Evolutionary conservation across 2,329 filamentous ascomycete species (phyloP).

Genomic region (Sporothrix inflata): DNA sequence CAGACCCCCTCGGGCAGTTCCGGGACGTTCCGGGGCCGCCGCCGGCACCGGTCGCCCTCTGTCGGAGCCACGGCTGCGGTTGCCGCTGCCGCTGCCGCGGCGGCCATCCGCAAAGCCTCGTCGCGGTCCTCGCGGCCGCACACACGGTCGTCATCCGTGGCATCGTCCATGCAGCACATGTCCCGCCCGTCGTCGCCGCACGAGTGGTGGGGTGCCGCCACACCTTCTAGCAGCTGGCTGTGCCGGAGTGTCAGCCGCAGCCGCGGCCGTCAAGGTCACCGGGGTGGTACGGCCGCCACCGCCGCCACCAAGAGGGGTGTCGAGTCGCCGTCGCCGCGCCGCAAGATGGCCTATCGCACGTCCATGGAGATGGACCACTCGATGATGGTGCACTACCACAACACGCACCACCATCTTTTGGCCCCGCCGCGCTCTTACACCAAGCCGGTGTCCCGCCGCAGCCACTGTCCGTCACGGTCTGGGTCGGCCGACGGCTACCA

Average conservation of each 20-base stretch:
- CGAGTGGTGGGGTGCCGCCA: background rate
- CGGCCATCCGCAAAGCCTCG: conserved; percentile 19
- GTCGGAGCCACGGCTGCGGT: conserved; percentile 32
- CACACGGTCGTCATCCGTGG: conserved; percentile 17
- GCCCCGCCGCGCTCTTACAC: background rate
- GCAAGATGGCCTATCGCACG: conserved; percentile 9
- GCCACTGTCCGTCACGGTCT: conserved; percentile 23
- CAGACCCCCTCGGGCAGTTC: conserved; percentile 42
- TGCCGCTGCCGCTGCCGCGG: conserved; percentile 22
- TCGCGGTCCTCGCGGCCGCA: conserved; percentile 17
- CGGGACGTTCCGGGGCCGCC: conserved; percentile 48
- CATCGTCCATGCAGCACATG: conserved; percentile 5
- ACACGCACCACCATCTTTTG: background rate
- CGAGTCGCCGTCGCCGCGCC: conserved; percentile 26
- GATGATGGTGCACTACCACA: background rate
- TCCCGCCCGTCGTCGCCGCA: conserved; percentile 25
- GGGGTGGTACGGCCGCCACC: background rate
- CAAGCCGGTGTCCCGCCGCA: background rate
- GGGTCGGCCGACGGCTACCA: conserved; percentile 17
- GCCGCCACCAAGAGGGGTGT: background rate
- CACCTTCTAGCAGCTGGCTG: background rate
- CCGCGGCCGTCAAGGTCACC: background rate
- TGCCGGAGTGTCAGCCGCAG: conserved; percentile 13
- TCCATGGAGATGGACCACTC: conserved; percentile 20
- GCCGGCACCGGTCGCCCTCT: conserved; percentile 44